Conservation (phyloP, 2,329 filamentous ascomycete genomes). For the Didymella keratinophila region DNA sequence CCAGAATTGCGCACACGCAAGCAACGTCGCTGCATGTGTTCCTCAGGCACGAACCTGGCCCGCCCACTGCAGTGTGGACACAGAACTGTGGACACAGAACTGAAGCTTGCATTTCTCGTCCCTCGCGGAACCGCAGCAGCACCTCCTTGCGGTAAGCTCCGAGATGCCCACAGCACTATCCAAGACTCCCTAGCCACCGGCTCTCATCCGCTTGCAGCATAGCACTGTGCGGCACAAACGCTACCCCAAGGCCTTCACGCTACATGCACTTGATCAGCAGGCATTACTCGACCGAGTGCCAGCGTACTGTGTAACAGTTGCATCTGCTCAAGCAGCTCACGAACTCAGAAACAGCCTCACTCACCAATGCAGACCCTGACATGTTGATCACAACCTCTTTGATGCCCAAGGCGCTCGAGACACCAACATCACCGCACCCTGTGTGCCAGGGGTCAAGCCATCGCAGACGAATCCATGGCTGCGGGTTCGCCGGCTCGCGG, state of each 20-base stretch:
- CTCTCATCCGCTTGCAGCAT: conserved; percentile 15
- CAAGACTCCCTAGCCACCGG: conserved; percentile 12
- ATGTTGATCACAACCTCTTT: conserved; percentile 13
- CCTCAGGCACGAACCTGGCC: not conserved
- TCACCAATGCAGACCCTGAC: conserved; percentile 5
- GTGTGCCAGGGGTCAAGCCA: conserved; percentile 16
- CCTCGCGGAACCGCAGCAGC: conserved; percentile 11
- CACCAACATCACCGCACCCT: conserved; percentile 10
- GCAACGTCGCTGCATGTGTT: conserved; percentile 4
- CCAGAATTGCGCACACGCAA: not conserved
- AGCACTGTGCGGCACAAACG: conserved; percentile 19
- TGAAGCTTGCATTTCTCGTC: not conserved
- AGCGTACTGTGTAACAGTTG: conserved; percentile 6
- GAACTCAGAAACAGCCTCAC: conserved; percentile 8
- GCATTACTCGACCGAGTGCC: conserved; percentile 7
- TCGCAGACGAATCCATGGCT: conserved; percentile 19
- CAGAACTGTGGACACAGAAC: not conserved
- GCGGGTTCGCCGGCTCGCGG: conserved; percentile 22
- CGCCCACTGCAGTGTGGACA: not conserved
- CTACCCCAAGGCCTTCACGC: conserved; percentile 16
- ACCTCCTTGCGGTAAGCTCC: conserved; percentile 20
- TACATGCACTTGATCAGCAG: conserved; percentile 2
- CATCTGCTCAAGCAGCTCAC: conserved; percentile 1
- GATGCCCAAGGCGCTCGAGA: conserved; percentile 21
- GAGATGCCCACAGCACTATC: conserved; percentile 1